These are phyloP conservation scores for Euphrasia arctica DNA, from an alignment of 305 asterid genomes.

Conservation along the genomic window DNA sequence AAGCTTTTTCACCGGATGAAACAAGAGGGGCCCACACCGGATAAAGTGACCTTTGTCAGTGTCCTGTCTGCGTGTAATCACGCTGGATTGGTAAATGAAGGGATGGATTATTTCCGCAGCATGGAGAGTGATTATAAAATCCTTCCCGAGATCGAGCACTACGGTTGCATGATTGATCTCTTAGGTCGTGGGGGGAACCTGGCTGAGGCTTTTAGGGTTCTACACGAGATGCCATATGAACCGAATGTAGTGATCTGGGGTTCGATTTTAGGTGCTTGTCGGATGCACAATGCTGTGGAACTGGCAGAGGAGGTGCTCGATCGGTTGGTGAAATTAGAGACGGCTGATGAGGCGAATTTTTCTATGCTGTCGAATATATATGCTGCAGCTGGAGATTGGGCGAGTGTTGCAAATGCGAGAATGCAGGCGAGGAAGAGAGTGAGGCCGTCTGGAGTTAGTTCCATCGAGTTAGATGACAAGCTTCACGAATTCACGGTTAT, in stretches of 20 bases:
- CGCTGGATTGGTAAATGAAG: constrained; percentile 59
- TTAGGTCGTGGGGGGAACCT: constrained; percentile 81
- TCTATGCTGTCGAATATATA: constrained; percentile 50
- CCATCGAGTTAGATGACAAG: constrained; percentile 47
- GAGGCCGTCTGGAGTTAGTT: constrained; percentile 56
- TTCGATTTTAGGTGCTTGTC: constrained; percentile 72
- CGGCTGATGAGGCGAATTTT: constrained; percentile 39
- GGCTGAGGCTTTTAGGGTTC: constrained; percentile 56
- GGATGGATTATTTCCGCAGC: constrained; percentile 46
- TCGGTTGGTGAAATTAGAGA: constrained; percentile 42
- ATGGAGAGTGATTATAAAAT: constrained; percentile 60
- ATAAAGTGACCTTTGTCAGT: constrained; percentile 65
- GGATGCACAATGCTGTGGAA: constrained; percentile 49
- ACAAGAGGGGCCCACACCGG: constrained; percentile 56
- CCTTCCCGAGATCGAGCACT: constrained; percentile 68
- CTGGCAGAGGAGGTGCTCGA: constrained; percentile 47
- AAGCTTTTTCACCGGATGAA: constrained; percentile 53
- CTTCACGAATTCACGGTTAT: constrained; percentile 58
- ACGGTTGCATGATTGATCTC: constrained; percentile 80
- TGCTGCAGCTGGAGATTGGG: constrained; percentile 71
- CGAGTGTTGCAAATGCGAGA: constrained; percentile 50
- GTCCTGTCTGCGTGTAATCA: constrained; percentile 72
- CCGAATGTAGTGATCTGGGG: constrained; percentile 75
- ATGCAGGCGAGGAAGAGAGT: constrained; percentile 41
- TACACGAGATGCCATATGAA: constrained; percentile 64